A percentile compares a stretch with the other conserved stretches of the same genome.
Conservation (phyloP, 2,329 filamentous ascomycete species). For the Ophiostoma piceae region DNA sequence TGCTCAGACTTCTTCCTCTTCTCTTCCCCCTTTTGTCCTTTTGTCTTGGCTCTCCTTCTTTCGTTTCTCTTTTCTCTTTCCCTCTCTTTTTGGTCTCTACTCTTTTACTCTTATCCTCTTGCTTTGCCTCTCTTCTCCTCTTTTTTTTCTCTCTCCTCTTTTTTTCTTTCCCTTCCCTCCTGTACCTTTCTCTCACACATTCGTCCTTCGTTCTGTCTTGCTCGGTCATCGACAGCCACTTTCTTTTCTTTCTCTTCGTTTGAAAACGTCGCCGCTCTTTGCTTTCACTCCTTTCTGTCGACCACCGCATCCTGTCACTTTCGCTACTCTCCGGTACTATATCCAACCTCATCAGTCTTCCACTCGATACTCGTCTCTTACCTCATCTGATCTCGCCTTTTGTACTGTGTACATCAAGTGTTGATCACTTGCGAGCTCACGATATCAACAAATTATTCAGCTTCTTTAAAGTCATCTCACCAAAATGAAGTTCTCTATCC, state of each 20-base stretch:
- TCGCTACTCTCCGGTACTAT: neutral
- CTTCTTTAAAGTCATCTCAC: neutral
- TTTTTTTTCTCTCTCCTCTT: neutral
- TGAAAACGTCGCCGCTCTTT: conserved; percentile 16
- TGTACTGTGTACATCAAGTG: conserved; percentile 13
- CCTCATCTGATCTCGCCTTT: conserved; percentile 6
- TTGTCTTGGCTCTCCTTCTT: conserved; percentile 12
- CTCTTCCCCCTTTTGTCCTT: conserved; percentile 11
- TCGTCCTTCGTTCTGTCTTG: conserved; percentile 4
- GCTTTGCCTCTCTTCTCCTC: neutral
- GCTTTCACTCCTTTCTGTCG: neutral
- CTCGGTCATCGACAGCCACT: conserved; percentile 5
- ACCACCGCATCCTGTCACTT: neutral
- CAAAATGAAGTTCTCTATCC: neutral
- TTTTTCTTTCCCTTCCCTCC: neutral
- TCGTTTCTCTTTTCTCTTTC: conserved; percentile 3
- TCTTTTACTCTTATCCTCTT: neutral
- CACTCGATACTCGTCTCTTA: neutral
- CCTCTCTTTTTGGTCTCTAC: neutral
- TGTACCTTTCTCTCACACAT: neutral
- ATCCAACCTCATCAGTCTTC: neutral
- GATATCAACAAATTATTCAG: neutral
- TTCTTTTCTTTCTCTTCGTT: conserved; percentile 16
- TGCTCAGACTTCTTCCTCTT: conserved; percentile 4
- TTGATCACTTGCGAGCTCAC: conserved; percentile 10